A percentile compares a stretch with the other conserved stretches of the same genome.
These are phyloP conservation scores for Lactarius trivialis DNA, from an alignment of 768 basidiomycete genomes.

Conservation along the genomic window DNA sequence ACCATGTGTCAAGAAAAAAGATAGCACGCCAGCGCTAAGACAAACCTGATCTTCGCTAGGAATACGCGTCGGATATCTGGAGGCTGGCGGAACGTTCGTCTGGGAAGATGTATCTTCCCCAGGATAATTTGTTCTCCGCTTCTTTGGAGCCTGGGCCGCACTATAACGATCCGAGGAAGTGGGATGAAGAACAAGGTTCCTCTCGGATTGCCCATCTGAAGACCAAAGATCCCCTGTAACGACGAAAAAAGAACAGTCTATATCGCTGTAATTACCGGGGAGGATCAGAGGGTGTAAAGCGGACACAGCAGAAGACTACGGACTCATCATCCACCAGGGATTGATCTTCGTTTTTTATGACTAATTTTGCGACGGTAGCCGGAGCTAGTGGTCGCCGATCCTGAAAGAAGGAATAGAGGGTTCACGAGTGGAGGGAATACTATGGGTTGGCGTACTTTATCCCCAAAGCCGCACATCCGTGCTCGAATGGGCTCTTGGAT, in stretches of 20 bases:
- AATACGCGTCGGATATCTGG: conserved; percentile 17
- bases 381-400: conserved; percentile 91
- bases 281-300: not conserved
- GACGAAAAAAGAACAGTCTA: conserved; percentile 84
- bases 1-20: not conserved
- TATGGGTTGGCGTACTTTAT: conserved; percentile 57
- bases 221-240: conserved; percentile 94
- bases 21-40: not conserved
- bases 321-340: conserved; percentile 70
- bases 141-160: conserved; percentile 36
- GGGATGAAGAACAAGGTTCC: conserved; percentile 86
- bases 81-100: conserved; percentile 24
- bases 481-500: conserved; percentile 86
- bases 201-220: conserved; percentile 70
- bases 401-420: conserved; percentile 34
- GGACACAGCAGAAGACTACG: conserved; percentile 28
- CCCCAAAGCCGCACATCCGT: conserved; percentile 94
- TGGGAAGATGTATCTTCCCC: conserved; percentile 24
- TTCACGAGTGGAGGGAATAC: conserved; percentile 7
- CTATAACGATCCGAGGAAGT: conserved; percentile 71
- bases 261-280: conserved; percentile 44
- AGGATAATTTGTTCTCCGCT: conserved; percentile 26
- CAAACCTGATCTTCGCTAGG: conserved; percentile 17
- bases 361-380: conserved; percentile 82
- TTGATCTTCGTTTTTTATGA: conserved; percentile 62